Evolutionary conservation across 257 asterid genomes (phyloP), one percentile per base, ranked within the genome.

Genomic region (Gentiana macrophylla): DNA sequence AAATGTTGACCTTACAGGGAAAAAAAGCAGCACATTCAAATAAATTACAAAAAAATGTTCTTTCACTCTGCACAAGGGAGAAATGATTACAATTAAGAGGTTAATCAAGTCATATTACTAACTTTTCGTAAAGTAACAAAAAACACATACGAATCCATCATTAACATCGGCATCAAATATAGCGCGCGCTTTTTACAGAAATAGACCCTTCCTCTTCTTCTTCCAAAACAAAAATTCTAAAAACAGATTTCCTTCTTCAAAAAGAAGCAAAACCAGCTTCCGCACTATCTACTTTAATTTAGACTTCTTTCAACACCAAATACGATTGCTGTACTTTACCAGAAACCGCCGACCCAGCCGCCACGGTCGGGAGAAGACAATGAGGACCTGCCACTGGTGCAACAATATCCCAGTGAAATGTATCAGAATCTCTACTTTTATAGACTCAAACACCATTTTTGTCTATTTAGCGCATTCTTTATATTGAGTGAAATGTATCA

Each of bases 301-400:
- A 37, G 48, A 13, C 36, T 36, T 36, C 46, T 32, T 56, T 37
- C 37, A 50, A 55, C 52, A 48, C 35, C 37, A 12, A 24, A n/a
- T n/a, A 3, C 3, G 41, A 59, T 43, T 37, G 13, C 24, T 13
- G 47, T 33, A 33, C 41, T 24, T 60, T 38, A 66, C 71, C 71
- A 66, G 60, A 59, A 66, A 33, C 71, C 71, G 3, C 71, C 71
- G 13, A 47, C 66, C 71, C 71, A 66, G 13, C 60, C 55, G 62
- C 24, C 49, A 66, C 66, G 60, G 52, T 60, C 62, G 54, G 46
- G 24, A 24, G 24, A 24, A 24, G 24, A 24, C 24, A 24, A 24
- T 24, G 24, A 52, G 53, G 53, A 59, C 43, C 70, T 66, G 65
- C 61, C 43, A 53, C 24, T 24, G 24, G 24, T 24, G 24, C 24